Evolutionary conservation across 108 stramenopile species (phyloP), one percentile per base, ranked within the genome.

Genomic region (Nitzschia palea): DNA sequence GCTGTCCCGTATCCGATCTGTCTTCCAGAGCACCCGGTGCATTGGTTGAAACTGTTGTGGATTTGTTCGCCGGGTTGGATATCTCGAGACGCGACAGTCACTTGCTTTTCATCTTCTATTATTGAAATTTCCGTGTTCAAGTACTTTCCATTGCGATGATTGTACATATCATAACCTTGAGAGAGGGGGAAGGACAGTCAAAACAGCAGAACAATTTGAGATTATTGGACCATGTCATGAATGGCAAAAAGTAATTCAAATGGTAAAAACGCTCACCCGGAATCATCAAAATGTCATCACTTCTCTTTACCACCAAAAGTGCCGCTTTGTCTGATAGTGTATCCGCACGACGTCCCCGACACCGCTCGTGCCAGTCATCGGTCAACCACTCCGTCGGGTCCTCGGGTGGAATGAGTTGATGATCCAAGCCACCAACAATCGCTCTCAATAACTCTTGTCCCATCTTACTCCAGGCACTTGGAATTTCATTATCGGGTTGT

Each of bases 261-360:
- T n/a, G n/a, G n/a, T n/a, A n/a, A n/a, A n/a, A n/a, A n/a, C n/a
- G n/a, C n/a, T n/a, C n/a, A n/a, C 65, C 15, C 0, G 90, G 90
- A 75, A 93, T 78, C 76, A 93, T 70, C 51, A 82, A 59, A 0
- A 74, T 74, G 27, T 71, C 55, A 48, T 83, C 80, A 0, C 78
- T 73, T 32, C 86, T 61, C 27, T 86, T 71, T 3, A 81, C 53
- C 6, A 87, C 67, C 20, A 80, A 20, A 23, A 50, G 22, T 12
- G 70, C 63, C 0, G 61, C 69, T 17, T 65, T 48, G 25, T 34
- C 31, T 0, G 31, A 32, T 0, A 44, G 2, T 14, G 4, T 0
- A 28, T 70, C 60, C 8, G 0, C 2, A 0, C 22, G n/a, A 4
- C 59, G 55, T 22, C 64, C 72, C 9, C 35, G 25, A 42, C 72